Conservation (phyloP, 345 rosid genomes). For the Gynandropsis gynandra region DNA sequence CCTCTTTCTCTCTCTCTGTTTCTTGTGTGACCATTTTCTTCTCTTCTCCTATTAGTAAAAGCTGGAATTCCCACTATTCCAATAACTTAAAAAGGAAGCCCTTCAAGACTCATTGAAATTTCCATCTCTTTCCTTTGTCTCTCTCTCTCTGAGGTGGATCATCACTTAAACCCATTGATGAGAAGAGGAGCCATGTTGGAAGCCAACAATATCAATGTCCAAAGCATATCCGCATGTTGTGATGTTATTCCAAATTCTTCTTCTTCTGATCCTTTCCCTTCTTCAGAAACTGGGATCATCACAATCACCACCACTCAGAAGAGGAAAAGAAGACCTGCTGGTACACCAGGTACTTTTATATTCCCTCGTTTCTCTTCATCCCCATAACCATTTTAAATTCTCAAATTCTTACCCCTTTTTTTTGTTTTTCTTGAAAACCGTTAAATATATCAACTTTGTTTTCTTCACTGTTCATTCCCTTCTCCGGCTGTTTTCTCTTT, state of each 20-base stretch:
- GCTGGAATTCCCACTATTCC: conserved; percentile 55
- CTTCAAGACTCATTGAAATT: conserved; percentile 12
- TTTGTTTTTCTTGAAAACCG: neutral
- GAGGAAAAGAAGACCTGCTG: conserved; percentile 81
- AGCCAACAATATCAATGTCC: conserved; percentile 29
- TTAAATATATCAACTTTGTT: conserved; percentile 2
- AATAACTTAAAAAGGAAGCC: neutral
- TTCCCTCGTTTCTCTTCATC: conserved; percentile 9
- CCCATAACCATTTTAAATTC: neutral
- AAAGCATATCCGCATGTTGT: conserved; percentile 16
- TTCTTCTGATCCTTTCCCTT: conserved; percentile 42
- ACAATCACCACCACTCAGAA: conserved; percentile 37
- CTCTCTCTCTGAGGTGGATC: conserved; percentile 18
- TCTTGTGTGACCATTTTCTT: conserved; percentile 21
- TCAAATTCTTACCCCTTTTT: neutral
- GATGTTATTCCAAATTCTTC: conserved; percentile 36
- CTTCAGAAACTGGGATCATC: conserved; percentile 50
- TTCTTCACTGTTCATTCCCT: no score
- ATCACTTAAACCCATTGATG: conserved; percentile 27
- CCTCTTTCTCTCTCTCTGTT: conserved; percentile 19
- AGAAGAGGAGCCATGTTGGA: conserved; percentile 18
- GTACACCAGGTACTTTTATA: conserved; percentile 65
- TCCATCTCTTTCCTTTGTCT: conserved; percentile 2
- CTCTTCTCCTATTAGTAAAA: conserved; percentile 34
- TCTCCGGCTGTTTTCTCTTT: no score